phyloP scores from a whole-genome alignment of 352 stramenopile genomes.

The Saprolegnia parasitica region DNA sequence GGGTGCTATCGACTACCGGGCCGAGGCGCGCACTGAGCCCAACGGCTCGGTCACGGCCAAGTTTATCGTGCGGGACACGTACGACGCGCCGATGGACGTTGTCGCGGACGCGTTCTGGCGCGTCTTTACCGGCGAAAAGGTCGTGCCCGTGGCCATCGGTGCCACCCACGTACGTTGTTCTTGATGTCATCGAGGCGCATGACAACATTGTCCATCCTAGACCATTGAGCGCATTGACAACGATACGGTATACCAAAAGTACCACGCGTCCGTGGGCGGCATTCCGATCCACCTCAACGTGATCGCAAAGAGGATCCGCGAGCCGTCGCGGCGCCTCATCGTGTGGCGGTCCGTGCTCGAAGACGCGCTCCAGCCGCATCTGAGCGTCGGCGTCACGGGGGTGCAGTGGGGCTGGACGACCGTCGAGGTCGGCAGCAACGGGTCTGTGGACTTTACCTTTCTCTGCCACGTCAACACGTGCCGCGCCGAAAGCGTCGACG shows the following conservation, averaged over 20 bases:
- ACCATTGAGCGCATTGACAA: conserved; percentile 15
- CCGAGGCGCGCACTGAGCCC: not conserved
- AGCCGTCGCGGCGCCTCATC: conserved; percentile 18
- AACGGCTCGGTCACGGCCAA: conserved; percentile 12
- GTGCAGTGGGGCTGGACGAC: conserved; percentile 25
- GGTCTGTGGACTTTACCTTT: not conserved
- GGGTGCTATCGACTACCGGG: not conserved
- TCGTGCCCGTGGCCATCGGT: not conserved
- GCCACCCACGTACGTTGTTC: not conserved
- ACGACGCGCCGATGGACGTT: conserved; percentile 3
- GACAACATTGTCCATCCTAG: not conserved
- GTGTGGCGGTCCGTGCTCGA: conserved; percentile 26
- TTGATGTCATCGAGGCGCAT: not conserved
- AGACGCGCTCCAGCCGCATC: conserved; percentile 23
- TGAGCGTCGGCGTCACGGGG: conserved; percentile 13
- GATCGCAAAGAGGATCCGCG: conserved; percentile 15
- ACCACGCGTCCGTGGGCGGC: not conserved
- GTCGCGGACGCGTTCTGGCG: conserved; percentile 10
- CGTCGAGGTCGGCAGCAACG: not conserved
- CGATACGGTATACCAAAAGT: conserved; percentile 22
- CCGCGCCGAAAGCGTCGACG: not conserved
- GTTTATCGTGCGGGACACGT: conserved; percentile 11
- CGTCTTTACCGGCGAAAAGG: not conserved
- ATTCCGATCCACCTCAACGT: conserved; percentile 8
- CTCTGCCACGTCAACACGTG: conserved; percentile 10